These are phyloP conservation scores for Trichosporon sp. DNA, from an alignment of 1,284 basidiomycete genomes.

Conservation along the genomic window DNA sequence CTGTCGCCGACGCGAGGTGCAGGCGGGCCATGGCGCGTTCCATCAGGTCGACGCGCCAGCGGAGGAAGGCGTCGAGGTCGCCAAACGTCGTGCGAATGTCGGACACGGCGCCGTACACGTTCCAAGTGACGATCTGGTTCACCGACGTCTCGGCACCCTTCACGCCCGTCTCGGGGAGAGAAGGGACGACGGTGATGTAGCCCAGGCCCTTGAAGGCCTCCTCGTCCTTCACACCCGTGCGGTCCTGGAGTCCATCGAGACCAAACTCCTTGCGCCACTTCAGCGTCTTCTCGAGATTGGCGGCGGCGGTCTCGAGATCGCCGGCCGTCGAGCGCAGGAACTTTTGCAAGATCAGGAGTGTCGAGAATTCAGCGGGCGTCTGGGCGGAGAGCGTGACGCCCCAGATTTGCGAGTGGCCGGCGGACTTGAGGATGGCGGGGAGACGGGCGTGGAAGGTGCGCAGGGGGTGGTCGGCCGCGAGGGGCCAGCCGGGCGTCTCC, in stretches of 20 bases:
- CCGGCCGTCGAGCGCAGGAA: slow-evolving; percentile 34
- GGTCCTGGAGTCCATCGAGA: slow-evolving; percentile 23
- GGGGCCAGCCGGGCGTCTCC: slow-evolving; percentile 28
- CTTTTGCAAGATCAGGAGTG: slow-evolving; percentile 39
- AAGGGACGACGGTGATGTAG: slow-evolving; percentile 33
- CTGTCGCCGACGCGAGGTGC: slow-evolving; percentile 30
- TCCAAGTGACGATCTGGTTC: slow-evolving; percentile 38
- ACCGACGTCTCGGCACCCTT: neutral
- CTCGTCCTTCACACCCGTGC: neutral
- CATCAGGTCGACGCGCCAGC: slow-evolving; percentile 40
- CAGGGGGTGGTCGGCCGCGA: slow-evolving; percentile 33
- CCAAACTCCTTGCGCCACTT: slow-evolving; percentile 39
- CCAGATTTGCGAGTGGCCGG: slow-evolving; percentile 36
- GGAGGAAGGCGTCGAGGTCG: slow-evolving; percentile 39
- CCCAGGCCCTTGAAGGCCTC: slow-evolving; percentile 37
- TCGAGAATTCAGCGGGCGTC: slow-evolving; percentile 27
- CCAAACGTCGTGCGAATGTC: slow-evolving; percentile 37
- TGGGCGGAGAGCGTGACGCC: slow-evolving; percentile 35
- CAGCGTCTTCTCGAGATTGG: slow-evolving; percentile 32
- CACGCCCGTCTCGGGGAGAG: neutral
- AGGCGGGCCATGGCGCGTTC: slow-evolving; percentile 35
- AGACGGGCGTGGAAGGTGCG: slow-evolving; percentile 31
- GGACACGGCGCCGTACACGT: slow-evolving; percentile 40
- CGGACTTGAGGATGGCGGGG: slow-evolving; percentile 28
- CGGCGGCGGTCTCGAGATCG: slow-evolving; percentile 33